phyloP scores from a whole-genome alignment of 768 basidiomycete genomes.

The Rhodotorula taiwanensis region DNA sequence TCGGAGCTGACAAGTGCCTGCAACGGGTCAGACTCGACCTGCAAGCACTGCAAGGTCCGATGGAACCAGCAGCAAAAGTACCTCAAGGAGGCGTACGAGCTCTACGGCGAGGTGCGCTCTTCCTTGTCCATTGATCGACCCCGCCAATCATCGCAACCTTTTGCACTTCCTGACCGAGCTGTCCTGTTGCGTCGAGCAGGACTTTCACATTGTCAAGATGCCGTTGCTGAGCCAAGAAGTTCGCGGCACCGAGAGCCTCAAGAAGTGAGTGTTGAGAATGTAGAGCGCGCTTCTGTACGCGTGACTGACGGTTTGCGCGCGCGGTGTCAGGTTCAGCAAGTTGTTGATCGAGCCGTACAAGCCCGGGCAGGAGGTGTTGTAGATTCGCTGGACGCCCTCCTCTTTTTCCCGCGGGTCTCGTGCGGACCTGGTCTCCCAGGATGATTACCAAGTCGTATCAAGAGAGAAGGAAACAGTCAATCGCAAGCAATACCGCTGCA shows the following conservation, averaged over 20 bases:
- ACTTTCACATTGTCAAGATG: slow-evolving; percentile 92
- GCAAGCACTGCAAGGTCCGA: slow-evolving; percentile 89
- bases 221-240: slow-evolving; percentile 96
- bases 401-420: too few relatives aligned
- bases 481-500: too few relatives aligned
- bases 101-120: slow-evolving; percentile 44
- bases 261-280: too few relatives aligned
- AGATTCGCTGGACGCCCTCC: not conserved
- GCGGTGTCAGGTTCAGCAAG: slow-evolving; percentile 35
- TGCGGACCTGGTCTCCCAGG: too few relatives aligned
- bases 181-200: slow-evolving; percentile 50
- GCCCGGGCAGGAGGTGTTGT: slow-evolving; percentile 21
- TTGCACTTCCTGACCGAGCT: not conserved
- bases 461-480: too few relatives aligned
- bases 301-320: not conserved
- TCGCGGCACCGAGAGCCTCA: slow-evolving; percentile 84
- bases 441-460: too few relatives aligned
- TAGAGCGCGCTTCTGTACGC: not conserved
- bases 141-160: not conserved
- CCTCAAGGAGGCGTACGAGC: slow-evolving; percentile 87
- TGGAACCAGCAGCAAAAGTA: slow-evolving; percentile 99
- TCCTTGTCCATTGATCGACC: too few relatives aligned
- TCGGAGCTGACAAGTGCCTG: too few relatives aligned
- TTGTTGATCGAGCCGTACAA: slow-evolving; percentile 40
- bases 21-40: slow-evolving; percentile 64